Percentiles rank a stretch among this genome's conserved stretches.
phyloP scores from a whole-genome alignment of 805 yeast genomes.

The Saccharomycopsis guyanensis region DNA sequence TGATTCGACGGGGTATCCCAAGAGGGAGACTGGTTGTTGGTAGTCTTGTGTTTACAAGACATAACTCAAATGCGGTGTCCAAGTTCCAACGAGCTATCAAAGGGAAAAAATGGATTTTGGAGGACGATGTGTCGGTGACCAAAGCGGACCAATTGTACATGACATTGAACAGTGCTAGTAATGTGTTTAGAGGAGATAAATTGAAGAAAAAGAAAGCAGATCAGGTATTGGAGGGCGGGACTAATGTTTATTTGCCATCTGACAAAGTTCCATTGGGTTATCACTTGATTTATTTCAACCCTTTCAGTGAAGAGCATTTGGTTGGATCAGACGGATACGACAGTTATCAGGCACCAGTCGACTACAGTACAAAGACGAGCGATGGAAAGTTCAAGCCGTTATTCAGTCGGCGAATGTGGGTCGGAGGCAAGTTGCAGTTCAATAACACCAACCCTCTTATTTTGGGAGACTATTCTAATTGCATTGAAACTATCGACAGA shows the following conservation, averaged over 20 bases:
- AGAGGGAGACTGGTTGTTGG: too few relatives aligned
- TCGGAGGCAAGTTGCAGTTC: conserved; percentile 53
- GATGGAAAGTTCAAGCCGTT: conserved; percentile 21
- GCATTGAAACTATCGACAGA: conserved; percentile 45
- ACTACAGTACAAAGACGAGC: conserved; percentile 6
- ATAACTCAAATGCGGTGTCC: too few relatives aligned
- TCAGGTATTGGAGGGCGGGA: not conserved
- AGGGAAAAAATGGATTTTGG: conserved; percentile 12
- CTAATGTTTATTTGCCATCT: not conserved
- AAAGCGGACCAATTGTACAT: conserved; percentile 13
- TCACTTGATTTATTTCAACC: conserved; percentile 64
- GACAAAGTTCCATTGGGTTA: conserved; percentile 41
- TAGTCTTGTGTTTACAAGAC: too few relatives aligned
- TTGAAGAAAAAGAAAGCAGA: not conserved
- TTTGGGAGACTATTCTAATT: conserved; percentile 34
- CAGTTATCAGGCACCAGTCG: conserved; percentile 60
- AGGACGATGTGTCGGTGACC: conserved; percentile 19
- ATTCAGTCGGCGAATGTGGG: conserved; percentile 71
- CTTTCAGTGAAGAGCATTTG: conserved; percentile 37
- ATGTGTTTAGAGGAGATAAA: not conserved
- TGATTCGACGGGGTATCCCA: too few relatives aligned
- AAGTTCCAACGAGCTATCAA: conserved; percentile 13
- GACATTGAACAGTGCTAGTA: conserved; percentile 5
- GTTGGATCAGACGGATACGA: conserved; percentile 76
- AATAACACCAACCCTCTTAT: conserved; percentile 27